Percentiles rank a stretch among this genome's conserved stretches.
Evolutionary conservation across 2,329 filamentous ascomycete species (phyloP).

Genomic region (Aspergillus neotritici): DNA sequence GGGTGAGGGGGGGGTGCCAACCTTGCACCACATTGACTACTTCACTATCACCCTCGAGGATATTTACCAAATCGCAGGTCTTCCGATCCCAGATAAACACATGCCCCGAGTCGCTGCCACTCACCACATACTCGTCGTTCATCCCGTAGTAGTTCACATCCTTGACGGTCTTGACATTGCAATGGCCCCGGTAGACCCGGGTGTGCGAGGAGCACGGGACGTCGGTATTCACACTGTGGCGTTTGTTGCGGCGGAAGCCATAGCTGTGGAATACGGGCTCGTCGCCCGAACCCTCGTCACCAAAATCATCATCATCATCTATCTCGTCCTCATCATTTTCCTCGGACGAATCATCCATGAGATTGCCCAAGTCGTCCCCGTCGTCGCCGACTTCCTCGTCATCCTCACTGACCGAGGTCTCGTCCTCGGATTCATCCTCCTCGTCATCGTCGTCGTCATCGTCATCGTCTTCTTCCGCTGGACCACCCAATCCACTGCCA

Average conservation of each 20-base stretch:
- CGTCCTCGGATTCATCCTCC: slow-evolving; percentile 27
- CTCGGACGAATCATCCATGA: background rate
- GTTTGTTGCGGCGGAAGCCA: slow-evolving; percentile 44
- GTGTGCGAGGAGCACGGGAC: slow-evolving; percentile 54
- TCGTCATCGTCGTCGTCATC: slow-evolving; percentile 18
- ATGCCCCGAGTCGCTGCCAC: slow-evolving; percentile 61
- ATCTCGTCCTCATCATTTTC: slow-evolving; percentile 24
- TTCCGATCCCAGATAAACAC: slow-evolving; percentile 65
- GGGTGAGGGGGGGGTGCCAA: slow-evolving; percentile 20
- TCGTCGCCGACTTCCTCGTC: slow-evolving; percentile 15
- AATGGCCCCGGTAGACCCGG: slow-evolving; percentile 57
- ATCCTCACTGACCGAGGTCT: slow-evolving; percentile 12
- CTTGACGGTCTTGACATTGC: slow-evolving; percentile 63
- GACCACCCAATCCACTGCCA: background rate
- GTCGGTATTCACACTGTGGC: slow-evolving; percentile 49
- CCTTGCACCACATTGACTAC: slow-evolving; percentile 66
- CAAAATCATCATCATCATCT: slow-evolving; percentile 26
- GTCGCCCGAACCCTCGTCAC: slow-evolving; percentile 17
- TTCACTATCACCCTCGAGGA: slow-evolving; percentile 61
- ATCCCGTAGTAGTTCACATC: slow-evolving; percentile 64
- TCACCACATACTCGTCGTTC: slow-evolving; percentile 63
- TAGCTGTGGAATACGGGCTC: slow-evolving; percentile 43
- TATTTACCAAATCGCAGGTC: slow-evolving; percentile 56
- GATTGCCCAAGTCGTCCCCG: slow-evolving; percentile 6
- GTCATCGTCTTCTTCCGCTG: background rate